Base-by-base conservation (phyloP, 2,329 filamentous ascomycete species). In the Penicillium sclerotiorum region DNA sequence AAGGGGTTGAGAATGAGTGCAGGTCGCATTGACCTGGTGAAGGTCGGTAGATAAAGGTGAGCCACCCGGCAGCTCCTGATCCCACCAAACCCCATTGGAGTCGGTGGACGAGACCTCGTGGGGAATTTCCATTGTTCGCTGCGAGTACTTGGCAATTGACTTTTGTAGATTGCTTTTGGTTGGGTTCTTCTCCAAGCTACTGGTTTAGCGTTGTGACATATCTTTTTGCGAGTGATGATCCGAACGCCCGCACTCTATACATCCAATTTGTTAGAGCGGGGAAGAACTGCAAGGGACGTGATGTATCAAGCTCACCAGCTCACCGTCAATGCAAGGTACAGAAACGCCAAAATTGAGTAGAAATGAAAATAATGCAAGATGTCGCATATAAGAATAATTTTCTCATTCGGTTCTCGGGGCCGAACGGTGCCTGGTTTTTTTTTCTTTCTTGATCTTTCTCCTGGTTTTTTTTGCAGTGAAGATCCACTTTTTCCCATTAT, bases 161-260 rank as follows among this genome's bases (percentile, higher is more conserved):
- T 22, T 47, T 33, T 35, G 22, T 21, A 23, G 36, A 23, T 36
- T 15, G 27, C 52, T 45, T 46, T 40, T 38, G 30, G 27, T 47
- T 39, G 40, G 44, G 49, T 51, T 53, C 45, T 49, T 53, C 43
- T 46, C 42, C 44, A 50, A n/a, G n/a, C n/a, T n/a, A 49, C 18
- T 35, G 36, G 20, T 42, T 53, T 58, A 61, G 55, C 40, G 53
- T 43, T 42, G 54, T 58, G 59, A 61, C 57, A 58, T 61, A 55
- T 61, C 59, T 37, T 27, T 36, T 47, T 55, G 28, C 37, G 46
- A 27, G 33, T 33, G 49, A 47, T 43, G 52, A 55, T 57, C 44
- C 39, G 40, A 55, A 52, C 39, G 46, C 49, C 40, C 44, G 38
- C 17, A 47, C 20, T 52, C 49, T 56, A 54, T 55, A 55, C 41